phyloP scores from a whole-genome alignment of 148 eudicot genomes.

The Vaccinium macrocarpon region DNA sequence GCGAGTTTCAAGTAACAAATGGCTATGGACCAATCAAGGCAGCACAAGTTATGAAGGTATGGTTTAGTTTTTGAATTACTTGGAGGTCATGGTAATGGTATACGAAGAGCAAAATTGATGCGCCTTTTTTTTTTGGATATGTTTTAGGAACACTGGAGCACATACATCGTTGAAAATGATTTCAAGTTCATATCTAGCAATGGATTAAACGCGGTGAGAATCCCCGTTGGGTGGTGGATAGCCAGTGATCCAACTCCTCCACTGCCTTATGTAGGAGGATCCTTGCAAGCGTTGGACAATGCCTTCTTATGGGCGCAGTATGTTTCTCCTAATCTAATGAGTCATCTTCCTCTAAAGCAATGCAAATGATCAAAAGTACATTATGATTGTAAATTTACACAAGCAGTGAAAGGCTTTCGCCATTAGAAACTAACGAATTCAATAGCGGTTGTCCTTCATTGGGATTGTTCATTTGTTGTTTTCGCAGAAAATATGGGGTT shows the following conservation, averaged over 20 bases:
- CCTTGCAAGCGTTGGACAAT: slow-evolving; percentile 28
- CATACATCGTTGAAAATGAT: slow-evolving; percentile 26
- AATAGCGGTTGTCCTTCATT: not conserved
- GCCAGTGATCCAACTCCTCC: slow-evolving; percentile 23
- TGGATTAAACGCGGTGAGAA: slow-evolving; percentile 27
- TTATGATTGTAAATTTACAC: no score
- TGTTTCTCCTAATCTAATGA: not conserved
- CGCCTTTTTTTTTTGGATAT: no score
- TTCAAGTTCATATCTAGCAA: slow-evolving; percentile 24
- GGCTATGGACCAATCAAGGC: slow-evolving; percentile 25
- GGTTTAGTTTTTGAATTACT: not conserved
- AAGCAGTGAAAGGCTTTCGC: no score
- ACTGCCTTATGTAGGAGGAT: slow-evolving; percentile 27
- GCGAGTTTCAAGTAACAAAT: slow-evolving; percentile 31
- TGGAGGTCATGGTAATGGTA: not conserved
- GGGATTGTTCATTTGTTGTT: not conserved
- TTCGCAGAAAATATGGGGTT: slow-evolving; percentile 23
- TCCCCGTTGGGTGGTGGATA: slow-evolving; percentile 35
- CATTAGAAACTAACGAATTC: not conserved
- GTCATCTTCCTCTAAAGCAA: not conserved
- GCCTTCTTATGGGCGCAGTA: slow-evolving; percentile 32
- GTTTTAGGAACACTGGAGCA: slow-evolving; percentile 29
- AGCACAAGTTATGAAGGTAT: slow-evolving; percentile 24
- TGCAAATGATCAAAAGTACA: not conserved
- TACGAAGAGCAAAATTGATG: not conserved